Base-by-base conservation (phyloP, 495 filamentous ascomycete genomes). In the Evernia prunastri region DNA sequence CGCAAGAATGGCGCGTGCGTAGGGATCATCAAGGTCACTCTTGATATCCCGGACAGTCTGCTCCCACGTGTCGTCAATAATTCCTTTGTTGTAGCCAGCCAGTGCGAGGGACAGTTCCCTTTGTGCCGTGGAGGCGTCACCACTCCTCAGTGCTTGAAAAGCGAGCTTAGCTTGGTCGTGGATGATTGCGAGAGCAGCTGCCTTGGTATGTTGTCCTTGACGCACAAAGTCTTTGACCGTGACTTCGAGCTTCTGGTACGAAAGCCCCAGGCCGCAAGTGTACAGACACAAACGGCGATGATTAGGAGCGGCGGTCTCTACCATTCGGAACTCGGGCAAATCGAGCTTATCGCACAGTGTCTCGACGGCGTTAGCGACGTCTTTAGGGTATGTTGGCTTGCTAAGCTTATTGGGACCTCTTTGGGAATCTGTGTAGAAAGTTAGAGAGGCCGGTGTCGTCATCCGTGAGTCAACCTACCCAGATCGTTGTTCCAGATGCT, bases 1-100 rank as follows among this genome's bases (percentile, higher is more conserved):
- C n/a, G 90, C 87, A n/a, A 96, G 88, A 60, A 98, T 71, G 0
- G 92, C 92, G 58, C 92, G 86, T 13, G 94, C 83, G 70, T 96
- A 97, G 0, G 92, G 90, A 68, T 98, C 94, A 0, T 81, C 80
- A 17, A 87, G 79, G 63, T 87, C 83, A 49, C 83, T 82, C 33
- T 82, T 82, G 71, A 90, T 87, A 66, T 85, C 85, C 0, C 78
- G 74, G 59, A 83, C 78, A 10, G 79, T 80, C 35, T 82, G 75
- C 25, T 78, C 80, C 76, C 81, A 76, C 43, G 81, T 79, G 20
- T 79, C 71, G 54, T 83, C 81, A 29, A 78, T 79, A 20, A 81
- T 80, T 8, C 78, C 80, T 59, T 86, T 83, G 5, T 77, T 74
- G 62, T 77, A 77, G 35, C 78, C 81, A 23, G 81, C 81, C 56